A percentile compares a stretch with the other conserved stretches of the same genome.
These are phyloP conservation scores for Hyphochytrium catenoides DNA, from an alignment of 352 stramenopile species.

Conservation along the genomic window DNA sequence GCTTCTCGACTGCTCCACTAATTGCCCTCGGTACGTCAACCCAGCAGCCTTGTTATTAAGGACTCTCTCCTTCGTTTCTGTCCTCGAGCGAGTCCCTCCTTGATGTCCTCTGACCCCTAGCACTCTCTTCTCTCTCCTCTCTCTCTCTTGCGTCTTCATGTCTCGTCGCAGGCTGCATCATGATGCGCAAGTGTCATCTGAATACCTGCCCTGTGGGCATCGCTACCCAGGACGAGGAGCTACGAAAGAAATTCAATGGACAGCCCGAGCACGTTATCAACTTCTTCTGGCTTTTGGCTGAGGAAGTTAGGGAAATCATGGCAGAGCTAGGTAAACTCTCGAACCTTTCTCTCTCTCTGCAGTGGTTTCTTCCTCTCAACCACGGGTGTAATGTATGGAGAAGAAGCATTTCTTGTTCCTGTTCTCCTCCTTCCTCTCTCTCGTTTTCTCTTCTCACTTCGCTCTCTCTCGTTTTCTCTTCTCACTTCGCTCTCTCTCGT, in stretches of 20 bases:
- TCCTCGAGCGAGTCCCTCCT: not conserved
- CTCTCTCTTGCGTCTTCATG: no score
- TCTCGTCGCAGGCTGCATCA: no score
- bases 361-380: no score
- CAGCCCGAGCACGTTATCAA: constrained; percentile 90
- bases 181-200: constrained; percentile 92
- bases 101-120: not conserved
- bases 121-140: not conserved
- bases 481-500: no score
- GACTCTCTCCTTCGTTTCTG: not conserved
- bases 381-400: no score
- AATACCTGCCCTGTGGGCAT: constrained; percentile 94
- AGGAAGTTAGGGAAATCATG: constrained; percentile 75
- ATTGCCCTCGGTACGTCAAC: constrained; percentile 61
- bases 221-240: constrained; percentile 85
- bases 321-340: constrained; percentile 12
- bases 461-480: no score
- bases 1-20: constrained; percentile 78
- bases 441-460: no score
- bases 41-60: not conserved
- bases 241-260: constrained; percentile 83
- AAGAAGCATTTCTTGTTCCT: no score
- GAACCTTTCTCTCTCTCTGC: no score
- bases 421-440: no score
- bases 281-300: constrained; percentile 87